Evolutionary conservation across 106 monocot genomes (phyloP).

Genomic region (Gastrodia elata): DNA sequence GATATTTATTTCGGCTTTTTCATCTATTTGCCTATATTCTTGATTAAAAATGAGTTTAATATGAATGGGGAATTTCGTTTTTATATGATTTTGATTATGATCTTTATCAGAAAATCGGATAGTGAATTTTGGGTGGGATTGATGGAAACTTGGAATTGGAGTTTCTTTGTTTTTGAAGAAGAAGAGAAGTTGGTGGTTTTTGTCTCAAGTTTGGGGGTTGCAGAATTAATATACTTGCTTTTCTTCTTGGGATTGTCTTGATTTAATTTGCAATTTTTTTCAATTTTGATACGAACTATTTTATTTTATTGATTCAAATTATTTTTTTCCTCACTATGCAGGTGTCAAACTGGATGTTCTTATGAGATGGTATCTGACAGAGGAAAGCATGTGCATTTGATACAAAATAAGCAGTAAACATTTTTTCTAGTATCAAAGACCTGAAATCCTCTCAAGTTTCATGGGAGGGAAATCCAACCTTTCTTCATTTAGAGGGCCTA

Average conservation of each 20-base stretch:
- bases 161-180: neutral
- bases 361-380: neutral
- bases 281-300: neutral
- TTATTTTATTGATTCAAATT: neutral
- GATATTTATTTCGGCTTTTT: neutral
- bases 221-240: neutral
- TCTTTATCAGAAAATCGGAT: neutral
- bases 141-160: neutral
- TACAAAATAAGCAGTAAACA: neutral
- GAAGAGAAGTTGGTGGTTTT: too few species aligned
- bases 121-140: neutral
- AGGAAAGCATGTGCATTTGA: neutral
- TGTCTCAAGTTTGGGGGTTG: neutral
- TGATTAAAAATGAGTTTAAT: neutral
- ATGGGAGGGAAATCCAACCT: constrained; percentile 5
- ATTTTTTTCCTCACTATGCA: neutral
- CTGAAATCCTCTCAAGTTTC: neutral
- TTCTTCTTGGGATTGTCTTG: neutral
- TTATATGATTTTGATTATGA: neutral
- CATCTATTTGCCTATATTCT: neutral
- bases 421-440: neutral
- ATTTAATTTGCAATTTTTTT: neutral
- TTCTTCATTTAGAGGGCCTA: constrained; percentile 1
- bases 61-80: neutral
- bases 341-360: neutral